Percentiles rank a stretch among this genome's conserved stretches.
Evolutionary conservation across 176 grass and related monocot species (phyloP).

Genomic region (Ensete ventricosum): DNA sequence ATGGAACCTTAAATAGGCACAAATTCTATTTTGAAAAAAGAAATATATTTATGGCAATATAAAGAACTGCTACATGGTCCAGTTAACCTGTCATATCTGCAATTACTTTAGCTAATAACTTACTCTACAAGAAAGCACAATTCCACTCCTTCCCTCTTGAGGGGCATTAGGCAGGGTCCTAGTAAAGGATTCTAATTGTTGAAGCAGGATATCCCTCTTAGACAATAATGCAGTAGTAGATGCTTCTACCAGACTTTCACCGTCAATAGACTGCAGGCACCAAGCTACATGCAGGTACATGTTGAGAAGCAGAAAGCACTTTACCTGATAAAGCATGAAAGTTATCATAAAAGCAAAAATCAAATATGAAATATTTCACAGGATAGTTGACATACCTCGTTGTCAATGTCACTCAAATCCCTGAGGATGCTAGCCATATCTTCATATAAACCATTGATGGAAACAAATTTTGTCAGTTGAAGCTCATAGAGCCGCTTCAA

Average conservation of each 20-base stretch:
- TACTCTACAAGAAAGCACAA: slow-evolving; percentile 83
- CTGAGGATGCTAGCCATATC: slow-evolving; percentile 74
- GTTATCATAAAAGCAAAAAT: neutral
- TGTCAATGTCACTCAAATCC: slow-evolving; percentile 77
- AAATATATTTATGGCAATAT: neutral
- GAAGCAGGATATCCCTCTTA: slow-evolving; percentile 62
- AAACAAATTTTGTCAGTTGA: slow-evolving; percentile 68
- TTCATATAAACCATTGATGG: slow-evolving; percentile 62
- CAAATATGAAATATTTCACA: neutral
- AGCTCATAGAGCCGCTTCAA: slow-evolving; percentile 91
- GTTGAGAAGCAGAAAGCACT: slow-evolving; percentile 90
- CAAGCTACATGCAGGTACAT: slow-evolving; percentile 92
- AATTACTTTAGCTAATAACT: slow-evolving; percentile 24
- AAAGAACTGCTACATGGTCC: slow-evolving; percentile 7
- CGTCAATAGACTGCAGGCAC: slow-evolving; percentile 67
- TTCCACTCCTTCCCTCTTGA: slow-evolving; percentile 63
- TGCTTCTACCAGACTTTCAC: slow-evolving; percentile 48
- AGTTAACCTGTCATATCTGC: neutral
- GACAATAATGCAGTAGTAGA: slow-evolving; percentile 56
- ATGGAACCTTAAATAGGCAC: neutral
- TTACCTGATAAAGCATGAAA: slow-evolving; percentile 44
- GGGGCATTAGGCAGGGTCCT: slow-evolving; percentile 55
- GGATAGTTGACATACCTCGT: slow-evolving; percentile 46
- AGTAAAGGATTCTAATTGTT: slow-evolving; percentile 67
- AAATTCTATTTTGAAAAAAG: neutral